phyloP scores from a whole-genome alignment of 1,139 yeast species.

The Hyphopichia buzzinii region DNA sequence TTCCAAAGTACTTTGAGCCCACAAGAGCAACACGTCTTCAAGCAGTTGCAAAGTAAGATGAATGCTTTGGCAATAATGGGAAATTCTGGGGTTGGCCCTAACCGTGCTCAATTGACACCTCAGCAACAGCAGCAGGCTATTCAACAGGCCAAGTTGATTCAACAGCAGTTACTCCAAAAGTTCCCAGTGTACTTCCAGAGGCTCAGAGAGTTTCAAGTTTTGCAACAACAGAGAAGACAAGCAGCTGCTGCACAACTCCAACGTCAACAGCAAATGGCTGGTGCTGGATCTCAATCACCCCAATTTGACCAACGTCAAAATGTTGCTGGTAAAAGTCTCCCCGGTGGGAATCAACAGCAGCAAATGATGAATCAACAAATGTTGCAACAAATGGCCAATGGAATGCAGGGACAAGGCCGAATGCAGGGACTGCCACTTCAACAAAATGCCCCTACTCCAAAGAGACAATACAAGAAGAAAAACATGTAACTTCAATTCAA shows the following conservation, averaged over 20 bases:
- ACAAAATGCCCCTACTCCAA: slow-evolving; percentile 1
- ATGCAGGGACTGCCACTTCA: slow-evolving; percentile 4
- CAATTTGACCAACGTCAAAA: slow-evolving; percentile 13
- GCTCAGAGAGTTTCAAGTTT: slow-evolving; percentile 39
- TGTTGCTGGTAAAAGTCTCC: slow-evolving; percentile 15
- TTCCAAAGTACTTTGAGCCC: slow-evolving; percentile 43
- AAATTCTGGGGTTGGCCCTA: slow-evolving; percentile 45
- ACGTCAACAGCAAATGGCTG: slow-evolving; percentile 12
- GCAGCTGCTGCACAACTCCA: slow-evolving; percentile 14
- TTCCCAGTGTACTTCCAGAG: slow-evolving; percentile 47
- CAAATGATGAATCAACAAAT: slow-evolving; percentile 19
- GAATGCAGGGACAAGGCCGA: slow-evolving; percentile 9
- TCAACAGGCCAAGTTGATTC: slow-evolving; percentile 43
- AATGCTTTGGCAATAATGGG: slow-evolving; percentile 46
- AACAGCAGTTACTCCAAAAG: slow-evolving; percentile 43
- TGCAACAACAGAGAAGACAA: slow-evolving; percentile 37
- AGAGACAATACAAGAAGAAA: slow-evolving; percentile 3
- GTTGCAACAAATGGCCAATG: slow-evolving; percentile 17
- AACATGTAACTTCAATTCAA: no score
- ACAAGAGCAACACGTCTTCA: slow-evolving; percentile 45
- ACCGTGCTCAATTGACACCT: slow-evolving; percentile 40
- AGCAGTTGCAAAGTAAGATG: slow-evolving; percentile 43
- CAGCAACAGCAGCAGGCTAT: slow-evolving; percentile 48
- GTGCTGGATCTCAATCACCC: slow-evolving; percentile 9
- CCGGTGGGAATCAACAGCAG: slow-evolving; percentile 11